These are phyloP conservation scores for Phoma sp. DNA, from an alignment of 2,329 filamentous ascomycete genomes.

Conservation along the genomic window DNA sequence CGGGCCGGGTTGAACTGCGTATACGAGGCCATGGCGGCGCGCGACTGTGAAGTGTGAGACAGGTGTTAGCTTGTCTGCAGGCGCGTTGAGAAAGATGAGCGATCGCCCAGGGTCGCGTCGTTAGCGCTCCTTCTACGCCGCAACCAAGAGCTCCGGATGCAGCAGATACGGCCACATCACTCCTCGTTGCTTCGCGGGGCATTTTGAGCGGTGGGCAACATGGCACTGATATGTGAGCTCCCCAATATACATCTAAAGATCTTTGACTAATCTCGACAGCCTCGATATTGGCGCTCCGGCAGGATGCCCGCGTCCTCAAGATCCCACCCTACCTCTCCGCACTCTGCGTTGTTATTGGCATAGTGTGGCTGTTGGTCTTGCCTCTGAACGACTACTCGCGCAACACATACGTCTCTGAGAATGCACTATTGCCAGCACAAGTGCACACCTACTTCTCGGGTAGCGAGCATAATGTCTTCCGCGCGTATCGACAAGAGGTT, in stretches of 20 bases:
- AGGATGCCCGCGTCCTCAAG: conserved; percentile 81
- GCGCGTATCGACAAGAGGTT: conserved; percentile 87
- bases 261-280: conserved; percentile 43
- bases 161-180: conserved; percentile 18
- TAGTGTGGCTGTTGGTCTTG: conserved; percentile 87
- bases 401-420: conserved; percentile 95
- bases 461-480: conserved; percentile 92
- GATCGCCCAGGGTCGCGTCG: conserved; percentile 10
- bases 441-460: conserved; percentile 98
- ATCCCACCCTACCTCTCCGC: conserved; percentile 87
- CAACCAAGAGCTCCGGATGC: conserved; percentile 25
- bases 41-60: conserved; percentile 18
- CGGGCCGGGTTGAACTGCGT: conserved; percentile 72
- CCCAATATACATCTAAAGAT: background rate
- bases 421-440: conserved; percentile 91
- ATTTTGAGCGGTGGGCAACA: conserved; percentile 25
- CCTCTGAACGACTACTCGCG: conserved; percentile 91
- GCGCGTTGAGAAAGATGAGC: conserved; percentile 22
- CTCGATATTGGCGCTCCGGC: conserved; percentile 72
- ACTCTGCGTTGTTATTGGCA: conserved; percentile 81
- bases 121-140: conserved; percentile 20
- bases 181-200: conserved; percentile 3
- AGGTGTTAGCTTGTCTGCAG: conserved; percentile 6
- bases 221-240: conserved; percentile 47
- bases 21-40: conserved; percentile 51